Evolutionary conservation across 345 rosid genomes (phyloP).

Genomic region (Physaria fendleri): DNA sequence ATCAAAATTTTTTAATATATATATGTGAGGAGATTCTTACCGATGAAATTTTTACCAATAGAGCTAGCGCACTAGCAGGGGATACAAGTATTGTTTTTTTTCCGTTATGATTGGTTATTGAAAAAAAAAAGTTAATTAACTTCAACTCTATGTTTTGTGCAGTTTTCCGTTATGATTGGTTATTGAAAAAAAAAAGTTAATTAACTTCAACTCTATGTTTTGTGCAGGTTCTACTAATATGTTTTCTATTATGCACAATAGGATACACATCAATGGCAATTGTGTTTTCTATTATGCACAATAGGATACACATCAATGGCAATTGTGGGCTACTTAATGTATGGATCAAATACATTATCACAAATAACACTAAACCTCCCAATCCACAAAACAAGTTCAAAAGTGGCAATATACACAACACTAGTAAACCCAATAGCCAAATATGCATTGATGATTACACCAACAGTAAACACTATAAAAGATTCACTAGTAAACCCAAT

Average conservation of each 20-base stretch:
- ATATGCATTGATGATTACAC: conserved; percentile 37
- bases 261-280: conserved; percentile 37
- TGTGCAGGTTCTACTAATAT: conserved; percentile 33
- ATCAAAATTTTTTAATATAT: too few relatives aligned
- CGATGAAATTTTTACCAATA: too few relatives aligned
- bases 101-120: too few relatives aligned
- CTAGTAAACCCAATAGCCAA: conserved; percentile 37
- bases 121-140: too few relatives aligned
- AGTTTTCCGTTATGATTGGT: too few relatives aligned
- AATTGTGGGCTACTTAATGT: conserved; percentile 36
- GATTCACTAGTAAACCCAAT: conserved; percentile 28
- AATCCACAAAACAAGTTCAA: conserved; percentile 26
- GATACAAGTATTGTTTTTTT: too few relatives aligned
- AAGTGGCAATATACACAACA: conserved; percentile 43
- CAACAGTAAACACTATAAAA: conserved; percentile 28
- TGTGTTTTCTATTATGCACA: too few relatives aligned
- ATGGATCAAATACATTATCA: conserved; percentile 32
- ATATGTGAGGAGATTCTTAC: too few relatives aligned
- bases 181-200: too few relatives aligned
- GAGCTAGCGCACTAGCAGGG: too few relatives aligned
- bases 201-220: not conserved
- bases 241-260: conserved; percentile 33
- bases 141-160: not conserved
- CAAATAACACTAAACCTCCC: conserved; percentile 41
- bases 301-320: conserved; percentile 38